Conservation (phyloP, 1,284 basidiomycete genomes). For the Xerocomus nothofagi region DNA sequence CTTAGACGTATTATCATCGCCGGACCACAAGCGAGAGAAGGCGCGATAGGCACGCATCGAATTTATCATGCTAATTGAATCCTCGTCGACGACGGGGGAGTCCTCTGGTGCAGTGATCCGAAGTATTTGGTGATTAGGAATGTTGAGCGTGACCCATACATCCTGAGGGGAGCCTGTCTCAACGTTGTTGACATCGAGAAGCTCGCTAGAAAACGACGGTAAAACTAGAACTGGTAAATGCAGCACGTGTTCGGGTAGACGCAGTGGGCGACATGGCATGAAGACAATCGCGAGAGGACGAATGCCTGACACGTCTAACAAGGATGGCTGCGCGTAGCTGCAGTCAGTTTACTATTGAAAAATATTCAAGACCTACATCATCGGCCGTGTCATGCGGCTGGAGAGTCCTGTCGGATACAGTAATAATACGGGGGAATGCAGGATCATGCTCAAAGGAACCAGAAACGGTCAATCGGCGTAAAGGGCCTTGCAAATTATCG, state of each 20-base stretch:
- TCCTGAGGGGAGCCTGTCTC: slow-evolving; percentile 42
- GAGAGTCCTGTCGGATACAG: slow-evolving; percentile 54
- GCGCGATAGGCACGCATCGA: slow-evolving; percentile 44
- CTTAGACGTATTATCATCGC: slow-evolving; percentile 38
- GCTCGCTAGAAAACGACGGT: slow-evolving; percentile 32
- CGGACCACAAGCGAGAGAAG: slow-evolving; percentile 46
- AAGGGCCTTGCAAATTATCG: slow-evolving; percentile 21
- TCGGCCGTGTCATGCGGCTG: slow-evolving; percentile 33
- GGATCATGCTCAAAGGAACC: slow-evolving; percentile 24
- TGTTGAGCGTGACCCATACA: slow-evolving; percentile 48
- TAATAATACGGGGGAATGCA: slow-evolving; percentile 40
- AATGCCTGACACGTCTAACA: slow-evolving; percentile 37
- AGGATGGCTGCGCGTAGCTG: slow-evolving; percentile 45
- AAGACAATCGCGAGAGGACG: slow-evolving; percentile 67
- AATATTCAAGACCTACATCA: slow-evolving; percentile 46
- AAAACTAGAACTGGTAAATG: slow-evolving; percentile 60
- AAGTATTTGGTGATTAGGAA: slow-evolving; percentile 45
- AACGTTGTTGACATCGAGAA: slow-evolving; percentile 30
- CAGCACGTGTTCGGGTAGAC: slow-evolving; percentile 51
- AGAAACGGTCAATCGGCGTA: slow-evolving; percentile 23
- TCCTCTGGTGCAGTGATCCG: slow-evolving; percentile 36
- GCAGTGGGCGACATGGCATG: slow-evolving; percentile 49
- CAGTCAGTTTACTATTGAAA: slow-evolving; percentile 41
- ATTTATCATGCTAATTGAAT: slow-evolving; percentile 45
- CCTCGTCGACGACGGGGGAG: slow-evolving; percentile 46